These are phyloP conservation scores for Pyronema domesticum DNA, from an alignment of 495 filamentous ascomycete species.

Conservation along the genomic window DNA sequence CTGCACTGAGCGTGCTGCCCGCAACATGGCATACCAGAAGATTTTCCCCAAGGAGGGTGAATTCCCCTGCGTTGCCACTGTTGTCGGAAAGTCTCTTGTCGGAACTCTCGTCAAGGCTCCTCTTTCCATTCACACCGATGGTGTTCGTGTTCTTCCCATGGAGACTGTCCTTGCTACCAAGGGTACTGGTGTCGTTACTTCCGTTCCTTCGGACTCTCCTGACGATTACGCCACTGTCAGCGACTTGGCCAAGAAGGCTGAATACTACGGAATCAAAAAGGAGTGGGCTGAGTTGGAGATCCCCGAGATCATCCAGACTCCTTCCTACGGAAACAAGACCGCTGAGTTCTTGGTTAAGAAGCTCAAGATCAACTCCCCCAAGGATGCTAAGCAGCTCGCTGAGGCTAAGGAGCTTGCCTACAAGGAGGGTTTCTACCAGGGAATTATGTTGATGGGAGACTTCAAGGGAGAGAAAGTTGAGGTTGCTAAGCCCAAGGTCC, in stretches of 20 bases:
- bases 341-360: constrained; percentile 73
- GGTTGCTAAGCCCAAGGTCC: constrained; percentile 69
- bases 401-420: constrained; percentile 94
- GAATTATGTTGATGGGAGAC: constrained; percentile 73
- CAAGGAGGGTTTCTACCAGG: constrained; percentile 95
- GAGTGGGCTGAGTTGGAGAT: constrained; percentile 90
- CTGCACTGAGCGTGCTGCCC: constrained; percentile 66
- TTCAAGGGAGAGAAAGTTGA: constrained; percentile 77
- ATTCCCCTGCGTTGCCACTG: constrained; percentile 53
- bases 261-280: constrained; percentile 90
- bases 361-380: constrained; percentile 90
- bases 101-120: constrained; percentile 78
- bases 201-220: constrained; percentile 83
- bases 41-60: constrained; percentile 59
- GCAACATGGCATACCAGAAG: constrained; percentile 92
- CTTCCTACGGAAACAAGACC: constrained; percentile 68
- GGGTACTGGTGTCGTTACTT: constrained; percentile 92
- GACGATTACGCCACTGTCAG: constrained; percentile 83
- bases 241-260: constrained; percentile 89
- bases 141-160: constrained; percentile 85
- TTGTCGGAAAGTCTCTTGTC: constrained; percentile 61
- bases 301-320: constrained; percentile 73
- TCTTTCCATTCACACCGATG: constrained; percentile 66
- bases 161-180: constrained; percentile 78
- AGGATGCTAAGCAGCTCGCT: constrained; percentile 72